Percentiles rank a stretch among this genome's conserved stretches.
These are phyloP conservation scores for Leucocoprinus sp. DNA, from an alignment of 768 basidiomycete genomes.

Conservation along the genomic window DNA sequence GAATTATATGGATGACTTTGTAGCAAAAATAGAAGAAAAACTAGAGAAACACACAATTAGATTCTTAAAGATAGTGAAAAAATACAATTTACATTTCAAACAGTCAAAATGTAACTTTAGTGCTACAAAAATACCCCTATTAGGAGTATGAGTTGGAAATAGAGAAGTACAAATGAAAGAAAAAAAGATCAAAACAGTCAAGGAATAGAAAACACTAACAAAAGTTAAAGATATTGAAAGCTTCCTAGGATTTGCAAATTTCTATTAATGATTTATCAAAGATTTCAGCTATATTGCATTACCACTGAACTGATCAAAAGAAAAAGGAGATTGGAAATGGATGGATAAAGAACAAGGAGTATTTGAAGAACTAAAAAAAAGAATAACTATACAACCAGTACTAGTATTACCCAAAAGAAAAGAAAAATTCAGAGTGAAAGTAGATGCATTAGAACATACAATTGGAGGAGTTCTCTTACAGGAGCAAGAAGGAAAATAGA, in stretches of 20 bases:
- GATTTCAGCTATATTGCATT: neutral
- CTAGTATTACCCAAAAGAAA: neutral
- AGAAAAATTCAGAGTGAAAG: neutral
- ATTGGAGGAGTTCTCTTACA: conserved; percentile 6
- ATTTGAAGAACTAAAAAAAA: neutral
- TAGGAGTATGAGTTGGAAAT: conserved; percentile 20
- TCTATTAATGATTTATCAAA: conserved; percentile 6
- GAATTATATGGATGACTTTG: conserved; percentile 32
- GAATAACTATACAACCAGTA: neutral
- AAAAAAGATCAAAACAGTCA: conserved; percentile 18
- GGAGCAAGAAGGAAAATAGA: neutral
- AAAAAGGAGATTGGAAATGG: neutral
- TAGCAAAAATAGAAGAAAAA: conserved; percentile 13
- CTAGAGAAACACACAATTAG: conserved; percentile 7
- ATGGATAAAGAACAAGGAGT: neutral
- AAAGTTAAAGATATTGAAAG: conserved; percentile 1
- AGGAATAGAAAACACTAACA: neutral
- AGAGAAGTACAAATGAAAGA: conserved; percentile 23
- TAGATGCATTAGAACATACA: neutral
- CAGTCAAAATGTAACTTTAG: conserved; percentile 20
- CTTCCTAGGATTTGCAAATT: conserved; percentile 12
- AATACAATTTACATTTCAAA: conserved; percentile 16
- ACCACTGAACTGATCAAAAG: conserved; percentile 4
- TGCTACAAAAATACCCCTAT: conserved; percentile 13
- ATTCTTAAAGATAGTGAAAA: neutral